These are phyloP conservation scores for Syzygium aromaticum DNA, from an alignment of 345 rosid genomes.

Conservation along the genomic window DNA sequence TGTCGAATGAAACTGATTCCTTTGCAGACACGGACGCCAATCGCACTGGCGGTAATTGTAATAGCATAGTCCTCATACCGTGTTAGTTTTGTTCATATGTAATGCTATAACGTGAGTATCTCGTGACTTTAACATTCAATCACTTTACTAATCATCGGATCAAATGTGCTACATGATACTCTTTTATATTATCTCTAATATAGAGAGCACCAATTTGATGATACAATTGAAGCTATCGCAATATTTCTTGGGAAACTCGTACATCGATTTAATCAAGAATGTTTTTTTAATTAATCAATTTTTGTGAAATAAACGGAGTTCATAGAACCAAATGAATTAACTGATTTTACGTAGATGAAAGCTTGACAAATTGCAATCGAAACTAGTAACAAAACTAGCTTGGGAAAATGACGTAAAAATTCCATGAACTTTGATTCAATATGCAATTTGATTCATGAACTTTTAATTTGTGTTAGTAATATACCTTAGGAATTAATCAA, in stretches of 20 bases:
- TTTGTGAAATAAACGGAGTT: too few species aligned
- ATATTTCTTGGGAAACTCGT: not conserved
- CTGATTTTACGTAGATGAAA: too few species aligned
- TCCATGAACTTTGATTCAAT: too few species aligned
- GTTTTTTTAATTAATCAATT: too few species aligned
- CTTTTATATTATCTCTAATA: not conserved
- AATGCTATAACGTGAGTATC: not conserved
- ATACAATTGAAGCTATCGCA: not conserved
- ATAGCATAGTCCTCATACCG: accelerated
- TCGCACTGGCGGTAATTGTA: not conserved
- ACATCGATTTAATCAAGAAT: not conserved
- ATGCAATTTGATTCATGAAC: too few species aligned
- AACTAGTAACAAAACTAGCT: too few species aligned
- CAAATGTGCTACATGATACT: not conserved
- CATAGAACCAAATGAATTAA: too few species aligned
- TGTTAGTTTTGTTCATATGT: not conserved
- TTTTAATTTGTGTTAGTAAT: too few species aligned
- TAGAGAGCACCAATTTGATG: not conserved
- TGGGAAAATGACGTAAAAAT: too few species aligned
- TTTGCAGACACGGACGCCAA: not conserved
- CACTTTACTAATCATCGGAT: not conserved
- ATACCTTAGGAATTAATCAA: too few species aligned
- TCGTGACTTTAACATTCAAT: not conserved
- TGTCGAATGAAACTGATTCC: not conserved
- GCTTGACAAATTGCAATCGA: too few species aligned